A percentile compares a stretch with the other conserved stretches of the same genome.
These are phyloP conservation scores for Sphaerostilbella broomeana DNA, from an alignment of 2,329 filamentous ascomycete genomes.

Conservation along the genomic window DNA sequence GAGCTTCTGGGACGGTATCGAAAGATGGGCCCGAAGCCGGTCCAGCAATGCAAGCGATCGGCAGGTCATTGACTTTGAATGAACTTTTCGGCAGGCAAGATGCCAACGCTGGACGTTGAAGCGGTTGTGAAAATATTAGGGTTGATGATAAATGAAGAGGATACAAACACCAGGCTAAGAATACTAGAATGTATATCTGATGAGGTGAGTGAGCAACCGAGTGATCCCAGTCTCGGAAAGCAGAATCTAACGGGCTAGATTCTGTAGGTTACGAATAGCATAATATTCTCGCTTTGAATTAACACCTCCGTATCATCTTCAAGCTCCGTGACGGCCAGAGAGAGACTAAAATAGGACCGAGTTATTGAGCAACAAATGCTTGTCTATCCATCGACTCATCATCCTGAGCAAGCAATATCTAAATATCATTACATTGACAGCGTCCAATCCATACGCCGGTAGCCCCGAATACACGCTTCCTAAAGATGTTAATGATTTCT, in stretches of 20 bases:
- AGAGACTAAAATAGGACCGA: too few species aligned
- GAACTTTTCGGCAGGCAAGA: slow-evolving; percentile 37
- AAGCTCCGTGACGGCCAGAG: neutral
- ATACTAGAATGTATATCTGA: neutral
- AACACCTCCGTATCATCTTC: neutral
- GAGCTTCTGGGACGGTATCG: slow-evolving; percentile 24
- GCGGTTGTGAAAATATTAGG: too few species aligned
- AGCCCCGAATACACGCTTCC: slow-evolving; percentile 13
- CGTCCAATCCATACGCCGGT: slow-evolving; percentile 23
- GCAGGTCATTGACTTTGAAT: slow-evolving; percentile 37
- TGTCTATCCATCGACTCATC: slow-evolving; percentile 23
- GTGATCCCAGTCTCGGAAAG: too few species aligned
- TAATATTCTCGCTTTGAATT: too few species aligned
- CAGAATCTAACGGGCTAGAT: too few species aligned
- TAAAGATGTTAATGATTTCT: neutral
- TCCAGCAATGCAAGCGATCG: slow-evolving; percentile 39
- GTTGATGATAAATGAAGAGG: neutral
- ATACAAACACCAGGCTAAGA: neutral
- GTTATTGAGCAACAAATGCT: slow-evolving; percentile 9
- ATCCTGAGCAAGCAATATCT: slow-evolving; percentile 20
- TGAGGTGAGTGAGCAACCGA: too few species aligned
- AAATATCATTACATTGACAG: slow-evolving; percentile 20
- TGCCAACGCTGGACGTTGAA: slow-evolving; percentile 11
- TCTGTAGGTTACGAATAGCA: too few species aligned
- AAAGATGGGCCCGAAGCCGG: slow-evolving; percentile 29